Evolutionary conservation across 306 rosid genomes (phyloP), one percentile per base, ranked within the genome.

Genomic region (Delonix regia): DNA sequence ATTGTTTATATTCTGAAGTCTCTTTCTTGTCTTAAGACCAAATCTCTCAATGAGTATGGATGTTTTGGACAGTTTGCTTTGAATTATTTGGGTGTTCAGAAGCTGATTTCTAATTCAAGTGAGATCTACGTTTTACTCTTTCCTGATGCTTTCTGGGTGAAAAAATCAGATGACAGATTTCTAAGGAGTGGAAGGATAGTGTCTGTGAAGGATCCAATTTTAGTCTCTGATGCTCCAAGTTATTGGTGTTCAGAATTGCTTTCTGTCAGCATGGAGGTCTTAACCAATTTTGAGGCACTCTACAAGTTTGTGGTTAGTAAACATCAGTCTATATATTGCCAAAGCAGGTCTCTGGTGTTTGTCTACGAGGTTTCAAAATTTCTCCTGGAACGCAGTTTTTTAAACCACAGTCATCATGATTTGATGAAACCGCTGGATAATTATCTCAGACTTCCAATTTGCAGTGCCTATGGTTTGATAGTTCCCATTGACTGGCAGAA

Each of bases 121-220:
- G 79, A 68, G 13, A 14, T 76, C n/a, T 88, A 82, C 73, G 19
- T 76, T 73, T 80, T 91, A 66, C 86, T 93, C 47, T 45, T 86
- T 51, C 81, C 90, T 73, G 87, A 77, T 76, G 97, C 93, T 71
- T 73, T 73, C 64, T 93, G 97, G 97, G 90, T 83, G 56, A 80
- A 41, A 14, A 71, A 80, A 55, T 24, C 79, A 66, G 83, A 73
- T 13, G 82, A n/a, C 30, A 83, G 59, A 22, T 48, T 70, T 68
- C 51, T 89, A 3, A 76, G 63, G 78, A 82, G 72, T 33, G 90
- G 90, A 9, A 81, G 67, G 73, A 30, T 85, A 59, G 88, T 80
- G 16, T 83, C 78, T n/a, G 27, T 83, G 36, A 87, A 88, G 52
- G 82, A 38, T 73, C 63, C 59, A 11, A 62, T 57, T 49, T 79